Percentiles rank a stretch among this genome's conserved stretches.
phyloP scores from a whole-genome alignment of 495 filamentous ascomycete genomes.

The Echria macrotheca region DNA sequence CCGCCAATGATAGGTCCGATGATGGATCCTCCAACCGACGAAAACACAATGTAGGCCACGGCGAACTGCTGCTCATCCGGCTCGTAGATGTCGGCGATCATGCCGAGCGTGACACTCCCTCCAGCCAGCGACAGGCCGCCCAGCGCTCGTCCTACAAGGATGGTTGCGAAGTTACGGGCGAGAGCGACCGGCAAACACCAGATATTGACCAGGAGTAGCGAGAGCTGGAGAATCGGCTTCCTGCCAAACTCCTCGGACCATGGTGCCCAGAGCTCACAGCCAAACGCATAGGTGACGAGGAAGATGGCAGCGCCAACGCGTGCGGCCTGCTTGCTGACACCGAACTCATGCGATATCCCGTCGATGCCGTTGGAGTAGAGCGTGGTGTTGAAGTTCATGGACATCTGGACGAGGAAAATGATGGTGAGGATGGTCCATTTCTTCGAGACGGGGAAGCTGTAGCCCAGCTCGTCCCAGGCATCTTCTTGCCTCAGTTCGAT shows the following conservation, averaged over 20 bases:
- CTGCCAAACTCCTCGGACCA: constrained; percentile 79
- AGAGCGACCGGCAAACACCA: constrained; percentile 69
- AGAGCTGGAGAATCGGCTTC: constrained; percentile 65
- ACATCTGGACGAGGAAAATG: constrained; percentile 71
- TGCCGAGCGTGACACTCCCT: constrained; percentile 74
- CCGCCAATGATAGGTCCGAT: constrained; percentile 77
- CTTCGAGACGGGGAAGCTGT: constrained; percentile 57
- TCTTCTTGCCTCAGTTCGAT: constrained; percentile 59
- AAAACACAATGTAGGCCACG: constrained; percentile 69
- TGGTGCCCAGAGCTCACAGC: constrained; percentile 77
- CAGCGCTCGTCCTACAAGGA: constrained; percentile 60
- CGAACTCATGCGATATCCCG: constrained; percentile 56
- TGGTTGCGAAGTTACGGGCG: constrained; percentile 61
- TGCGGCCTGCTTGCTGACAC: constrained; percentile 58
- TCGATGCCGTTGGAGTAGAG: constrained; percentile 63
- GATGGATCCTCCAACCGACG: constrained; percentile 68
- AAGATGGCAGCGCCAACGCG: constrained; percentile 65
- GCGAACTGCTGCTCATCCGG: constrained; percentile 67
- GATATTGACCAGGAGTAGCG: constrained; percentile 65
- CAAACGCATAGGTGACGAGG: constrained; percentile 69
- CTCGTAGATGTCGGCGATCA: constrained; percentile 79
- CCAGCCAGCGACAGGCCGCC: constrained; percentile 70
- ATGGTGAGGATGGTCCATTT: constrained; percentile 71
- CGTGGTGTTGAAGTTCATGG: constrained; percentile 82
- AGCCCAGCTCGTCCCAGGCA: constrained; percentile 61